These are phyloP conservation scores for Ustanciosporium gigantosporum DNA, from an alignment of 1,284 basidiomycete genomes.

Conservation along the genomic window DNA sequence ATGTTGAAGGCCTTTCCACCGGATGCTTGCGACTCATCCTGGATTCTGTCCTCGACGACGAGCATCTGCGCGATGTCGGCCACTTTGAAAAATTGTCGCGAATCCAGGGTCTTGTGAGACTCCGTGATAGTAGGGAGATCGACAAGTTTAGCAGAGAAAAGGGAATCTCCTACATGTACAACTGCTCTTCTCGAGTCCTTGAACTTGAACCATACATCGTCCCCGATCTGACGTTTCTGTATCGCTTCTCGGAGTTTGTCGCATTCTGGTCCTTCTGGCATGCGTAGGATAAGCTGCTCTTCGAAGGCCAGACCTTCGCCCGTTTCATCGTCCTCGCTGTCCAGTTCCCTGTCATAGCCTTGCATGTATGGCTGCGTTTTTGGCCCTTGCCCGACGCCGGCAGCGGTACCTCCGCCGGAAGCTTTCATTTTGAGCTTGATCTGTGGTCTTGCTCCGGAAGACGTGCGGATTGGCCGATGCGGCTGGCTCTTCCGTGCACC, in stretches of 20 bases:
- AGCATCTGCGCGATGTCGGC: conserved; percentile 84
- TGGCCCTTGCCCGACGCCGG: conserved; percentile 38
- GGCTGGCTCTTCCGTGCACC: conserved; percentile 14
- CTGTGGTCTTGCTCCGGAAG: conserved; percentile 33
- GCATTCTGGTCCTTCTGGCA: conserved; percentile 75
- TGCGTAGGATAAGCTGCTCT: conserved; percentile 91
- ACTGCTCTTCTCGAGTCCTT: conserved; percentile 91
- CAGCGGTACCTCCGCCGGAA: conserved; percentile 30
- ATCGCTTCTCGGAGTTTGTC: conserved; percentile 67
- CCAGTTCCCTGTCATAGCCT: conserved; percentile 78
- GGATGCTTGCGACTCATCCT: conserved; percentile 68
- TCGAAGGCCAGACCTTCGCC: conserved; percentile 76
- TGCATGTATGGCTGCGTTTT: conserved; percentile 61
- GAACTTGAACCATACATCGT: conserved; percentile 96
- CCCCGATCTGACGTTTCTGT: conserved; percentile 71
- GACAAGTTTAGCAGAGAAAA: conserved; percentile 89
- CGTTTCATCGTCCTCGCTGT: conserved; percentile 85
- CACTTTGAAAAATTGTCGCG: conserved; percentile 91
- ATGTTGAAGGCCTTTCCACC: conserved; percentile 73
- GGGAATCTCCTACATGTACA: conserved; percentile 80
- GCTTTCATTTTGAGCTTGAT: conserved; percentile 46
- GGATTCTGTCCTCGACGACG: conserved; percentile 48
- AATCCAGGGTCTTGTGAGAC: conserved; percentile 93
- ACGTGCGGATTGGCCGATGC: conserved; percentile 24
- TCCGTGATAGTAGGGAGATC: conserved; percentile 94